Base-by-base conservation (phyloP, 1,284 basidiomycete species). In the Ganoderma resinaceum region DNA sequence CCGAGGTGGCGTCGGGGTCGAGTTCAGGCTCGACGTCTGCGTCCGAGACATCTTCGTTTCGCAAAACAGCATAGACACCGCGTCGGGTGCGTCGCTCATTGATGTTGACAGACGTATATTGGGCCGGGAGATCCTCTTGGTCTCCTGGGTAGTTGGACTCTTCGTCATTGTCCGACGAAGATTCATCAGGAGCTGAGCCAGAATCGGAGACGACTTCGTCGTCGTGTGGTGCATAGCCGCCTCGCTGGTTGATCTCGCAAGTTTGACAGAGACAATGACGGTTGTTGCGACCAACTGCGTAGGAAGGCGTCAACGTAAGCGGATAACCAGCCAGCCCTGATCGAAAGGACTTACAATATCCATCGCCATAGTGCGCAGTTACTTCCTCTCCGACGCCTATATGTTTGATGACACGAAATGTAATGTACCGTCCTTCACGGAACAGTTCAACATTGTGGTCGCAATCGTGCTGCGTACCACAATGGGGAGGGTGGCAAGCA, bases 371-470 rank as follows among this genome's bases (percentile, higher is more conserved):
- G 78, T 93, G 92, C 52, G 92, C 92, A 31, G 94, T 95, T 67
- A 96, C 90, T 79, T 96, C 95, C 79, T 97, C 94, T 63, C 94
- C 94, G 33, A 91, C 82, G 43, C 85, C 82, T 76, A 97, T 96
- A 65, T 91, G 87, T 78, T 90, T 90, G 77, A 95, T 84, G 67
- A 93, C 92, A 61, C 94, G 90, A 82, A 97, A 97, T 33, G 93
- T 93, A 81, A 97, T 96, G 78, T 94, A 94, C 76, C 89, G 87
- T 46, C 95, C 95, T 80, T 93, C 90, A 63, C 95, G 91, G 78
- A 95, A 93, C 65, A 96, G 86, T 75, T 96, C 93, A 67, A 91
- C 93, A 78, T 97, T 96, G 74, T 96, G 93, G 68, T 95, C 89
- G 80, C 95, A 97, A 78, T 97, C 95, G 77, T 97, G 95, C 93